A percentile compares a stretch with the other conserved stretches of the same genome.
Conservation (phyloP, 2,329 filamentous ascomycete species). For the Raffaelea arxii region DNA sequence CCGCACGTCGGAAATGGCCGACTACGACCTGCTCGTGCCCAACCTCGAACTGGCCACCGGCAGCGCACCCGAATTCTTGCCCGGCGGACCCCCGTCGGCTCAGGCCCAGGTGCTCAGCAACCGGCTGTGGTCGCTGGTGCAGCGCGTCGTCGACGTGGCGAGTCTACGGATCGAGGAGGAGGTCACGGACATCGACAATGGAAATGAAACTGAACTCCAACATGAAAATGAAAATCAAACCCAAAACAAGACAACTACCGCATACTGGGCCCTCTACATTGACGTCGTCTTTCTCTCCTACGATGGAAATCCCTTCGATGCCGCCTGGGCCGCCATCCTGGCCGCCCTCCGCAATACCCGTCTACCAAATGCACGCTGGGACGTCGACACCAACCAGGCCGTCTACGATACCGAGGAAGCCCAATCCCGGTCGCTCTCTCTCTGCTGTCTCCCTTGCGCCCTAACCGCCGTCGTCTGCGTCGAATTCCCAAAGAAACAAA, state of each 20-base stretch:
- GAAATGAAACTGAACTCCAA: slow-evolving; percentile 13
- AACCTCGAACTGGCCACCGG: slow-evolving; percentile 91
- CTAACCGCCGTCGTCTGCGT: slow-evolving; percentile 68
- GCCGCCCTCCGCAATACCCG: slow-evolving; percentile 71
- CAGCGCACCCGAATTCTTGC: slow-evolving; percentile 75
- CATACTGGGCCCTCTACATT: slow-evolving; percentile 92
- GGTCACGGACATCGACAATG: slow-evolving; percentile 12
- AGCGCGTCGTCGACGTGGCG: slow-evolving; percentile 56
- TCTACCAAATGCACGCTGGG: slow-evolving; percentile 73
- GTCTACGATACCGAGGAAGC: slow-evolving; percentile 27
- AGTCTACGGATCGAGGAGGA: slow-evolving; percentile 56
- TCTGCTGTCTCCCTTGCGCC: slow-evolving; percentile 63
- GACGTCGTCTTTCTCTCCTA: slow-evolving; percentile 91
- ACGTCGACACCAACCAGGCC: slow-evolving; percentile 68
- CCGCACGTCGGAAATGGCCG: slow-evolving; percentile 40
- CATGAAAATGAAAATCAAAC: slow-evolving; percentile 16
- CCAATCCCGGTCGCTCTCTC: slow-evolving; percentile 37
- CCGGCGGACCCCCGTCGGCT: slow-evolving; percentile 69
- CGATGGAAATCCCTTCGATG: slow-evolving; percentile 86
- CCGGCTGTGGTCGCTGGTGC: slow-evolving; percentile 65
- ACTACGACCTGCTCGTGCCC: slow-evolving; percentile 72
- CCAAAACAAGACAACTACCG: slow-evolving; percentile 46
- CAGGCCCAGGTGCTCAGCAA: slow-evolving; percentile 81
- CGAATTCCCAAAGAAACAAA: slow-evolving; percentile 43
- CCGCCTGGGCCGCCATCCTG: slow-evolving; percentile 75